phyloP scores from a whole-genome alignment of 1,284 basidiomycete genomes.

The Chalciporus sp. region DNA sequence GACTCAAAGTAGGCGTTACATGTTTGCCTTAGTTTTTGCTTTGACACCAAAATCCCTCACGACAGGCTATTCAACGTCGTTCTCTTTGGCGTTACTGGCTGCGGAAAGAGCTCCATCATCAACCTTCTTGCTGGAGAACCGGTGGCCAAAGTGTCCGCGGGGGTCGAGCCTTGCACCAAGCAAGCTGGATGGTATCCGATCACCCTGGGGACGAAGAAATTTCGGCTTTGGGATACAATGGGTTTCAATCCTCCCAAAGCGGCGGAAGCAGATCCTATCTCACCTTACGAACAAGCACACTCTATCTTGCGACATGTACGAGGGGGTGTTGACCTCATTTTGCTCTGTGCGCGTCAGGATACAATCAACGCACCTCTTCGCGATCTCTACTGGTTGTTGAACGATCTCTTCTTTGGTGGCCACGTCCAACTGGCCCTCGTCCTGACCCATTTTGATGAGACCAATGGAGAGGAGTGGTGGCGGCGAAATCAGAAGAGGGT shows the following conservation, averaged over 20 bases:
- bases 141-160: constrained; percentile 5
- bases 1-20: too few relatives aligned
- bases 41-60: too few relatives aligned
- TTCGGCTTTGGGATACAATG: constrained; percentile 23
- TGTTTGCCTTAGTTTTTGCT: too few relatives aligned
- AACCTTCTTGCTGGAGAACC: constrained; percentile 11
- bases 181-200: background rate
- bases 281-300: constrained; percentile 15
- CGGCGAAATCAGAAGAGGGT: constrained; percentile 1
- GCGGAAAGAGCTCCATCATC: constrained; percentile 19
- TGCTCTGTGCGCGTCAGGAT: constrained; percentile 7
- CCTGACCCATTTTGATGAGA: constrained; percentile 31
- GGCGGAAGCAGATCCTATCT: background rate
- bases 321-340: constrained; percentile 5
- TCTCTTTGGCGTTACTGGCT: constrained; percentile 13
- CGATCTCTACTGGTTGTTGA: constrained; percentile 8
- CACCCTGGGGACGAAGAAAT: background rate
- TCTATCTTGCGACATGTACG: constrained; percentile 4
- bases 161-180: constrained; percentile 11
- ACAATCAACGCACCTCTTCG: background rate
- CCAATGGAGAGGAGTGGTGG: constrained; percentile 11
- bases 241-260: constrained; percentile 5
- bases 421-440: constrained; percentile 31
- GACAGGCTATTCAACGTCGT: constrained; percentile 4
- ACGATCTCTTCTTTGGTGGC: constrained; percentile 8